Evolutionary conservation across 2,329 filamentous ascomycete genomes (phyloP), one percentile per base, ranked within the genome.

Genomic region (Cadophora sp.): DNA sequence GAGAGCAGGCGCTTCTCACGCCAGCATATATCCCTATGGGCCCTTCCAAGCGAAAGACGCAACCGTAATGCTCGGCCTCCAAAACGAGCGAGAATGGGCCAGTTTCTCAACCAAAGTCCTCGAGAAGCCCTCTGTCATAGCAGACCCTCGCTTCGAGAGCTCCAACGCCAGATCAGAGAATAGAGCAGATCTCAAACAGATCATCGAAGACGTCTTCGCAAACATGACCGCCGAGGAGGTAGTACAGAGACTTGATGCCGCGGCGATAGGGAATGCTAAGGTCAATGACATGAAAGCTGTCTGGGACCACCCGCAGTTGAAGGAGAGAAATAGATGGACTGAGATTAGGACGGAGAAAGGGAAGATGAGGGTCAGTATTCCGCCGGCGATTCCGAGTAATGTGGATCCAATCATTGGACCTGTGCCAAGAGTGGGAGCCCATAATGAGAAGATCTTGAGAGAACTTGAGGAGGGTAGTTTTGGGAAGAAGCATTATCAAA

Each of bases 1-100:
- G 34, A 59, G 63, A 56, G 55, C 51, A 9, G 63, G 63, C 6
- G 40, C 55, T 5, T 46, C 53, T 46, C 63, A 65, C 26, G 53
- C 63, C 22, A 65, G 55, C 37, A 65, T 65, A 22, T 65, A 65
- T 29, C 63, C 63, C 8, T 65, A 65, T 24, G 63, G 63, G 11
- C 34, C 55, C 9, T 65, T 65, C 22, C 26, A 60, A 48, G 43
- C 63, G 3, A 19, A 24, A 24, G 40, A 65, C 22, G 63, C 40
- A 34, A 56, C 46, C n/a, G 55, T 60, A 6, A 65, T 65, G 63
- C 19, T 65, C n/a, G 63, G 63, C 3, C 31, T 65, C 12, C 63
- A 65, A 46, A 65, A 65, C 31, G 63, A 65, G 55, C 56, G 63
- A 34, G 63, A 65, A 46, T 65, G 63, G 63, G 22, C 40, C 19